Evolutionary conservation across 2,329 filamentous ascomycete species (phyloP).

Genomic region (Colletotrichum truncatum): DNA sequence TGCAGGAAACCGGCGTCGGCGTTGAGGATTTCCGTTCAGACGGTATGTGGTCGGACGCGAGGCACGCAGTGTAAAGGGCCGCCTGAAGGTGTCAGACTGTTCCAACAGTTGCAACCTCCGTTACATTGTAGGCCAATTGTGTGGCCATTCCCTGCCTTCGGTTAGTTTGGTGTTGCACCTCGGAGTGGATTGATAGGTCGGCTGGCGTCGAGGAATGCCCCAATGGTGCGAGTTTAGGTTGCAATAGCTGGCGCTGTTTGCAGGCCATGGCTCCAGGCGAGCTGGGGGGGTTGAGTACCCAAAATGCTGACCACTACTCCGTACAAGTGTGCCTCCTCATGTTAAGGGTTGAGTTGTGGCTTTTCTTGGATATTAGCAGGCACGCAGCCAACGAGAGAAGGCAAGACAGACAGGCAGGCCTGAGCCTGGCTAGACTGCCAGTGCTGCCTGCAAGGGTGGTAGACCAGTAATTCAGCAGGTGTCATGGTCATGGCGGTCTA

Average conservation of each 20-base stretch:
- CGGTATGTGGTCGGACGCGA: neutral
- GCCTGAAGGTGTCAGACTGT: neutral
- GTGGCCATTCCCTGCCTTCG: neutral
- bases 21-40: neutral
- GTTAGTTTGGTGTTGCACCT: neutral
- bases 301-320: neutral
- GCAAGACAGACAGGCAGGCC: neutral
- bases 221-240: constrained; percentile 1
- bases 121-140: too few species aligned
- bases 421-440: neutral
- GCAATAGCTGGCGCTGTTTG: constrained; percentile 4
- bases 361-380: neutral
- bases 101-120: neutral
- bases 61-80: neutral
- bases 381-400: neutral
- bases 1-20: neutral
- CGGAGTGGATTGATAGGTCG: neutral
- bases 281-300: neutral
- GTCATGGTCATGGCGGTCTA: neutral
- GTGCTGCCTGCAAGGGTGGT: neutral
- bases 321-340: neutral
- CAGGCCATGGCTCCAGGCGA: neutral
- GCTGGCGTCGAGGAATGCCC: neutral
- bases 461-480: neutral
- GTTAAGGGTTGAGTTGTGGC: neutral